Conservation (phyloP, 257 asterid species). For the Penstemon barbatus region DNA sequence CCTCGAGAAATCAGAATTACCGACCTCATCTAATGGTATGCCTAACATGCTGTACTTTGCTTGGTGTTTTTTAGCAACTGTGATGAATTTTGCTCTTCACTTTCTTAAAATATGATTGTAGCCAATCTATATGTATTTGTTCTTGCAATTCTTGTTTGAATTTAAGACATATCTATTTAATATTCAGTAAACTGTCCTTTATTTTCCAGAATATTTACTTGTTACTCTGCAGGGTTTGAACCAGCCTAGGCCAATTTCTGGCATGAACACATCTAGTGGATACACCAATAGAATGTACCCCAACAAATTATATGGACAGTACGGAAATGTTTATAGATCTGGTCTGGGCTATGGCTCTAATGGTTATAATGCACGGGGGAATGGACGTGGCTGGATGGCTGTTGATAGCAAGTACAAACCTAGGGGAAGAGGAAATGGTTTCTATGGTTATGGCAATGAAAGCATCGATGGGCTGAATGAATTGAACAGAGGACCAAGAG, state of each 20-base stretch:
- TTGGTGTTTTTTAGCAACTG: background rate
- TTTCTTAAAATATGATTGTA: background rate
- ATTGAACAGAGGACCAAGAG: constrained; percentile 73
- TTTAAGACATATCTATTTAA: too few relatives aligned
- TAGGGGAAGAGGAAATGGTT: constrained; percentile 55
- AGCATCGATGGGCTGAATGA: constrained; percentile 62
- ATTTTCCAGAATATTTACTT: background rate
- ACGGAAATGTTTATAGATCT: constrained; percentile 51
- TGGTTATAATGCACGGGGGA: constrained; percentile 45
- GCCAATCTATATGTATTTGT: background rate
- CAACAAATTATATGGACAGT: constrained; percentile 55
- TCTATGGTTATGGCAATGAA: constrained; percentile 45
- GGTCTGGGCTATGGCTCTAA: constrained; percentile 53
- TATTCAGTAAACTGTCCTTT: background rate
- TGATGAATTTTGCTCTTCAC: too few relatives aligned
- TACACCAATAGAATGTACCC: constrained; percentile 54
- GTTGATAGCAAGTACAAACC: constrained; percentile 57
- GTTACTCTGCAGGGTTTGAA: constrained; percentile 43
- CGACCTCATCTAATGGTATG: constrained; percentile 55
- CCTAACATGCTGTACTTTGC: background rate
- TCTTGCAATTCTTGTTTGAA: too few relatives aligned
- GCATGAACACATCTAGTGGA: constrained; percentile 46
- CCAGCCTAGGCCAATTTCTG: constrained; percentile 45
- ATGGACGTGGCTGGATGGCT: constrained; percentile 61
- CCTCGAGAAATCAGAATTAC: constrained; percentile 50